Percentiles rank a stretch among this genome's conserved stretches.
Evolutionary conservation across 2,329 filamentous ascomycete species (phyloP).

Genomic region (Ascochyta pisi): DNA sequence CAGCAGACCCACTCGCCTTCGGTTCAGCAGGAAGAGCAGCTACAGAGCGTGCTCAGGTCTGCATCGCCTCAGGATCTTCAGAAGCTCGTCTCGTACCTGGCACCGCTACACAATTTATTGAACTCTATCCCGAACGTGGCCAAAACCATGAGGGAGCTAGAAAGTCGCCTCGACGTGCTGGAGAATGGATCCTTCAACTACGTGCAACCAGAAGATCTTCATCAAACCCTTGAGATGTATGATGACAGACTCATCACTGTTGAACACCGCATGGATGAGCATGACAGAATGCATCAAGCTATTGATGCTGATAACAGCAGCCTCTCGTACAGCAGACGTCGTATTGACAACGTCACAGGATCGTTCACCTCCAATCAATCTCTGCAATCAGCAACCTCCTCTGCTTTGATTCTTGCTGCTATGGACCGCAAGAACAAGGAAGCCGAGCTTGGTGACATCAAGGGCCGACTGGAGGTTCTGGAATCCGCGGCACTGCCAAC

Average conservation of each 20-base stretch:
- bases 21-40: constrained; percentile 37
- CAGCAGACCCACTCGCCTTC: constrained; percentile 32
- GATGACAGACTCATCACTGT: constrained; percentile 74
- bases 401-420: constrained; percentile 44
- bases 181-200: constrained; percentile 75
- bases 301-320: constrained; percentile 41
- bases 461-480: constrained; percentile 59
- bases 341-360: constrained; percentile 40
- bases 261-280: constrained; percentile 61
- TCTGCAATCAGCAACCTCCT: constrained; percentile 47
- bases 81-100: constrained; percentile 46
- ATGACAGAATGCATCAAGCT: constrained; percentile 45
- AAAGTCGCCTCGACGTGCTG: constrained; percentile 69
- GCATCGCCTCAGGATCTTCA: constrained; percentile 44
- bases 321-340: constrained; percentile 35
- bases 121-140: constrained; percentile 49
- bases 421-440: constrained; percentile 50
- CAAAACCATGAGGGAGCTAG: constrained; percentile 65
- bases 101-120: constrained; percentile 46
- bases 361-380: constrained; percentile 53
- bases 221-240: constrained; percentile 70
- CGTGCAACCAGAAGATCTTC: constrained; percentile 70
- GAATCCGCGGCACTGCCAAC: constrained; percentile 68
- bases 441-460: constrained; percentile 56
- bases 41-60: constrained; percentile 38